Evolutionary conservation across 768 basidiomycete genomes (phyloP), one percentile per base, ranked within the genome.

Genomic region (Lentinula sp.): DNA sequence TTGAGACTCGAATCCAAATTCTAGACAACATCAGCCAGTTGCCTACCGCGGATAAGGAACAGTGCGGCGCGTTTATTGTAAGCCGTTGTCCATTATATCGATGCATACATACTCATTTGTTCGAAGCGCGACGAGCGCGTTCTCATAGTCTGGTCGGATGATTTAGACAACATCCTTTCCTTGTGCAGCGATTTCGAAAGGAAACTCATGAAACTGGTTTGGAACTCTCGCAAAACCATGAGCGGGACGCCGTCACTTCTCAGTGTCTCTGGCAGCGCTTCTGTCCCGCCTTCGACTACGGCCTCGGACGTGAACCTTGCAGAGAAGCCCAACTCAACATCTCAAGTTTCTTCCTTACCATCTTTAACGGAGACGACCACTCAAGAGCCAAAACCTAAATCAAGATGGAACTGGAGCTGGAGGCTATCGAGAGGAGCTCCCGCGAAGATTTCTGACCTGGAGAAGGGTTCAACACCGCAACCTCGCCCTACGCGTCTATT

Each of bases 31-130:
- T 95, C 65, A 67, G 70, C 57, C 79, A 83, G 60, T 76, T 95
- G 45, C 83, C 87, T 5, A 80, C 82, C 43, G 92, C 92, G 6
- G 90, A 95, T 69, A 95, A 94, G 75, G 93, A 95, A 69, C 93
- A 95, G 67, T 93, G 89, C 54, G 93, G 87, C 18, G 93, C 93
- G 11, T 95, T 95, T 70, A 80, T 93, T 57, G 90, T 88, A 70
- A 68, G 82, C 78, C 32, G 37, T 39, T 59, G 59, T 37, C 49
- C 15, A 46, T 34, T 37, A 28, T 18, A 16, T 16, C 42, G 15
- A 23, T 51, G 15, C 31, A 11, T 55, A 46, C 40, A 42, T 62
- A 57, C 65, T 62, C 62, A 61, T 63, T 34, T 52, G 21, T 13
- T 9, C 50, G 21, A 66, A 91, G 91, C 86, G 93, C 31, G 87